Evolutionary conservation across 140 eudicot genomes (phyloP), one percentile per base, ranked within the genome.

Genomic region (Senecio squalidus): DNA sequence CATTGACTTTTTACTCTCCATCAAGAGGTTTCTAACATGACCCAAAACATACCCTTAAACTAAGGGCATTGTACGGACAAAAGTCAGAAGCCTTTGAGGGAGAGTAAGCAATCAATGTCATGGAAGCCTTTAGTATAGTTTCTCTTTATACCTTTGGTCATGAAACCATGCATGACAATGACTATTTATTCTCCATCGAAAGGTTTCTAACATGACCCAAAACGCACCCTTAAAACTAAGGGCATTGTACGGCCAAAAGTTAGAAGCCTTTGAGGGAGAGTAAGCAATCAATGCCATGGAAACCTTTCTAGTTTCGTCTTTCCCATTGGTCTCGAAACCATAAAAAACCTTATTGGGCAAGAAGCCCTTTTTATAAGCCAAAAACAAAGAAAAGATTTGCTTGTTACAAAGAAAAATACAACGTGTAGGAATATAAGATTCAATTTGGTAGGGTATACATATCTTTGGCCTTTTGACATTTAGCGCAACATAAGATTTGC

Each of bases 201-300:
- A 48, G 46, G 59, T 57, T 57, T 34, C 66, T 31, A n/a, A 47
- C 28, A 22, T 47, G 9, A 31, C 49, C 28, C 1, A 49, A 26
- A 48, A 58, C 45, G 11, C 3, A 47, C 54, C 14, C 66, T 8
- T 36, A 10, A 47, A 20, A 24, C 43, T 24, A 25, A 51, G 50
- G 44, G 16, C 18, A 47, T 29, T 9, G 6, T 24, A 36, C 1
- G 31, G 18, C 55, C 31, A 65, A 57, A n/a, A 36, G 15, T 51
- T 36, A 20, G 69, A 69, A 71, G 59, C 77, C 77, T 26, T 73
- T 73, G 74, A 73, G 52, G 78, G 74, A 73, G 78, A 66, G 40
- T 16, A 68, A 66, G 51, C 33, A 73, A 59, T 31, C 78, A 59
- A 52, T 58, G 74, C 68, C 29, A 58, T 58, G 74, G 20, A 66